Conservation (phyloP, 495 filamentous ascomycete species). For the Podospora sp. region DNA sequence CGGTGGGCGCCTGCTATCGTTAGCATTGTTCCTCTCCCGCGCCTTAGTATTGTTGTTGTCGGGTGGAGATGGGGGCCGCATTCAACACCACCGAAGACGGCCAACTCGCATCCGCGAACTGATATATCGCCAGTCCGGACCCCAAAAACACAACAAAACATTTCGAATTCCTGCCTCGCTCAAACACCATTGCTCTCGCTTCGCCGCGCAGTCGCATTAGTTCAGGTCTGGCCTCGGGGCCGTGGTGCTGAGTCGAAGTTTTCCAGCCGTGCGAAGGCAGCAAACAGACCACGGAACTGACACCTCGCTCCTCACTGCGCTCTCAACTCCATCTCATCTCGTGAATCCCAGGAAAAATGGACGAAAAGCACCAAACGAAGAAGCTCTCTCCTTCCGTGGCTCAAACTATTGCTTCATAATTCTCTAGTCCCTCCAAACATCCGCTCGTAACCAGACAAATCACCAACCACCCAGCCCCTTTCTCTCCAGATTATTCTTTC, state of each 20-base stretch:
- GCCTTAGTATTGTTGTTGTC: conserved; percentile 13
- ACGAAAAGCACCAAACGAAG: too few species aligned
- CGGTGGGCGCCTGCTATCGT: not conserved
- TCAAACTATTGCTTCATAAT: too few species aligned
- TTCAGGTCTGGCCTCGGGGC: not conserved
- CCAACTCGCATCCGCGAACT: not conserved
- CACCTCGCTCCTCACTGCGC: not conserved
- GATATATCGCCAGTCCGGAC: conserved; percentile 2
- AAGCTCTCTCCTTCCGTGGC: too few species aligned
- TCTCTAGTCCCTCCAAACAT: too few species aligned
- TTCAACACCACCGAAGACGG: not conserved
- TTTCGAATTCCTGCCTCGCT: not conserved
- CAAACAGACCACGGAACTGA: not conserved
- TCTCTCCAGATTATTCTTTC: too few species aligned
- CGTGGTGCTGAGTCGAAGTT: not conserved
- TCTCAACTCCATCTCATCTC: not conserved
- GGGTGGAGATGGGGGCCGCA: not conserved
- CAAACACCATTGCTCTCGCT: not conserved
- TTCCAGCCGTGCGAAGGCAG: not conserved
- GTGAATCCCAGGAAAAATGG: not conserved
- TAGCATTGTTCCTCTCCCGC: conserved; percentile 9
- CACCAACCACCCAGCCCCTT: too few species aligned
- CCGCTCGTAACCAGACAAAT: too few species aligned
- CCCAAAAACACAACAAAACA: not conserved
- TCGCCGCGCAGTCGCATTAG: not conserved